A percentile compares a stretch with the other conserved stretches of the same genome.
Evolutionary conservation across 345 rosid species (phyloP).

Genomic region (Citrus inodora): DNA sequence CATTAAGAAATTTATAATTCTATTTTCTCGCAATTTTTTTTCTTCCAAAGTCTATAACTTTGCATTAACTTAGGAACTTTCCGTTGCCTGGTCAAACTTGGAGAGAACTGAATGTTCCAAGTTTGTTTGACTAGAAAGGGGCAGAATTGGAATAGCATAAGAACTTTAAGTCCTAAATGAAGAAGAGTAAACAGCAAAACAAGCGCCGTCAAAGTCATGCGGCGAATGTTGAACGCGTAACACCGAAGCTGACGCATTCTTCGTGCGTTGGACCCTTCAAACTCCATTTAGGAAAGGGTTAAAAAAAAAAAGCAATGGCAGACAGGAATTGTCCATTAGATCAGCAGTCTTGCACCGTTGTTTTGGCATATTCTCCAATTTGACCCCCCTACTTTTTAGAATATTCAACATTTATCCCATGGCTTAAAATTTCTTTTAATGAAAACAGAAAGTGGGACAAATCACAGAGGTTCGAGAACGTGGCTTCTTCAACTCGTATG

Average conservation of each 20-base stretch:
- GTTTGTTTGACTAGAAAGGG: neutral
- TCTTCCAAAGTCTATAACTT: neutral
- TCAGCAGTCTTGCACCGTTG: neutral
- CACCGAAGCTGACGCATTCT: conserved; percentile 18
- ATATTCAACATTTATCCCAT: too few species aligned
- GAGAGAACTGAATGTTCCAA: neutral
- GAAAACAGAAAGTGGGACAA: neutral
- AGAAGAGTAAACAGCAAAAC: neutral
- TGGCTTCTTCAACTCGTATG: neutral
- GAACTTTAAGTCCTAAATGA: neutral
- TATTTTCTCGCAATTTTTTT: neutral
- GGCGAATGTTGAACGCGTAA: conserved; percentile 20
- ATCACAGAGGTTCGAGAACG: neutral
- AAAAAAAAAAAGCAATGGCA: neutral
- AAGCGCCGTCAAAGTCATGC: conserved; percentile 15
- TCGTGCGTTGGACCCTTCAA: neutral
- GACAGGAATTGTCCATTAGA: neutral
- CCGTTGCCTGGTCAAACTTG: neutral
- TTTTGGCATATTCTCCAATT: neutral
- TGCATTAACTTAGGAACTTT: neutral
- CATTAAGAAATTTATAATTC: neutral
- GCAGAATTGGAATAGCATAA: neutral
- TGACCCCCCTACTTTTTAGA: neutral
- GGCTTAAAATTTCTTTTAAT: neutral
- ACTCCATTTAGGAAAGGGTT: neutral